A percentile compares a stretch with the other conserved stretches of the same genome.
Evolutionary conservation across 495 filamentous ascomycete genomes (phyloP).

Genomic region (Penicillium soppii): DNA sequence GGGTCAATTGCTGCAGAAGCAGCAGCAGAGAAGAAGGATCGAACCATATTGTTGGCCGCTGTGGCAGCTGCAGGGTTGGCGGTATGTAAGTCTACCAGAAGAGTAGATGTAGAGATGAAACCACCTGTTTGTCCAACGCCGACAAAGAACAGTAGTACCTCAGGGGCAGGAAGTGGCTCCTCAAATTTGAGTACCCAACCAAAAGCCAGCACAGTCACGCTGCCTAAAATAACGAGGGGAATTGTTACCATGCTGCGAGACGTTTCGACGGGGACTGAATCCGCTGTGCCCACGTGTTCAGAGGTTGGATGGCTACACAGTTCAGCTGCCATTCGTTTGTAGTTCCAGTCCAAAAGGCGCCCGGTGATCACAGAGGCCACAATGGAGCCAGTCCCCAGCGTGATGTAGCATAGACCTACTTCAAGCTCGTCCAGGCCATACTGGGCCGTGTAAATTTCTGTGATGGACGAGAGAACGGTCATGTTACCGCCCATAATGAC

Average conservation of each 20-base stretch:
- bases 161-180: slow-evolving; percentile 44
- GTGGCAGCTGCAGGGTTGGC: slow-evolving; percentile 56
- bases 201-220: slow-evolving; percentile 15
- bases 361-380: slow-evolving; percentile 35
- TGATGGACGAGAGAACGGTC: slow-evolving; percentile 27
- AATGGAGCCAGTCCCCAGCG: slow-evolving; percentile 36
- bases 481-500: slow-evolving; percentile 28
- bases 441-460: slow-evolving; percentile 16
- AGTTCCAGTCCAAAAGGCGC: slow-evolving; percentile 42
- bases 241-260: slow-evolving; percentile 14
- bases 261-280: slow-evolving; percentile 16
- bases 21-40: slow-evolving; percentile 61
- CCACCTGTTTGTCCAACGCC: slow-evolving; percentile 50
- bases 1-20: slow-evolving; percentile 56
- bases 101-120: slow-evolving; percentile 35
- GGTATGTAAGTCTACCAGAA: slow-evolving; percentile 62
- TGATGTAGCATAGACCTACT: slow-evolving; percentile 37
- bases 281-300: not conserved
- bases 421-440: slow-evolving; percentile 31
- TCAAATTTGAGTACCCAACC: slow-evolving; percentile 29
- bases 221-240: slow-evolving; percentile 12
- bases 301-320: not conserved
- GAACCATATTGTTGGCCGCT: slow-evolving; percentile 63
- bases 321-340: slow-evolving; percentile 30
- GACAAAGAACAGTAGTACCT: slow-evolving; percentile 54